These are phyloP conservation scores for Aspergillus nomiae DNA, from an alignment of 2,329 filamentous ascomycete species.

Conservation along the genomic window DNA sequence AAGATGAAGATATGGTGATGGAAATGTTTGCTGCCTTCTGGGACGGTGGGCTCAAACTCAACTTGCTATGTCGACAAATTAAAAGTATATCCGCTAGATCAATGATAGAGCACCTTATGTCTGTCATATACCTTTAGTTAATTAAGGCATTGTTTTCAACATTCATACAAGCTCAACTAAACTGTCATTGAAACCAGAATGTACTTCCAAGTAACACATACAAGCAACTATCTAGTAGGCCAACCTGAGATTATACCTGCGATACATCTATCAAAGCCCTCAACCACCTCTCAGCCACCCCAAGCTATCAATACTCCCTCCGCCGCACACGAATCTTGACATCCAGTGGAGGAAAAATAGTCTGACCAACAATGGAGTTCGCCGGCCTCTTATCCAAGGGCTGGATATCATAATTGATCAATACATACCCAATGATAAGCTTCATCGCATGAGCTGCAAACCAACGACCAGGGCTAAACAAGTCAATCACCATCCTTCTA, in stretches of 20 bases:
- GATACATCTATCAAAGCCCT: rapidly evolving
- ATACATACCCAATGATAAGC: neutral
- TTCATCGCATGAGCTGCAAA: neutral
- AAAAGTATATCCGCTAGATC: neutral
- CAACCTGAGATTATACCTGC: neutral
- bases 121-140: neutral
- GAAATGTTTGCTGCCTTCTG: no score
- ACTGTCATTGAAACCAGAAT: rapidly evolving
- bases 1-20: neutral
- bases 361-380: neutral
- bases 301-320: neutral
- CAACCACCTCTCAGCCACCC: no score
- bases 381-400: neutral
- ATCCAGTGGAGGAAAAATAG: neutral
- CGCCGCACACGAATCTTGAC: neutral
- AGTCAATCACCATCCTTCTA: neutral
- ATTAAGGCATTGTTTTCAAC: neutral
- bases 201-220: neutral
- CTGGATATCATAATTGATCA: neutral
- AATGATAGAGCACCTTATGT: neutral
- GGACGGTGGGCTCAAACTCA: no score
- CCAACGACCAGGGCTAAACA: neutral
- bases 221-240: neutral
- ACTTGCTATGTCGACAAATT: no score
- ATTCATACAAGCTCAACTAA: neutral